phyloP scores from a whole-genome alignment of 2,329 filamentous ascomycete species.

The Clathrospora elynae region DNA sequence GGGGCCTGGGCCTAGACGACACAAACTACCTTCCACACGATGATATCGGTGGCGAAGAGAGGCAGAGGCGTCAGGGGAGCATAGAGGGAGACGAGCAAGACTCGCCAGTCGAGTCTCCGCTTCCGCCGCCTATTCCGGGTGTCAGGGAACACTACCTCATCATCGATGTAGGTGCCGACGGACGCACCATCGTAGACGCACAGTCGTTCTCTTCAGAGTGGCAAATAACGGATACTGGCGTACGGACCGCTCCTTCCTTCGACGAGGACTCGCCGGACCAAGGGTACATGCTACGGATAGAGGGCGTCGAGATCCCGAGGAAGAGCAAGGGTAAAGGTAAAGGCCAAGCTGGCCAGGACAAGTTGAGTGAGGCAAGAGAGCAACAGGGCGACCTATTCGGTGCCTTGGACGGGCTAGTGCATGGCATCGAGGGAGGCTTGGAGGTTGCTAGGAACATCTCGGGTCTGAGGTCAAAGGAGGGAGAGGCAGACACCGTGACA shows the following conservation, averaged over 20 bases:
- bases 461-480: constrained; percentile 13
- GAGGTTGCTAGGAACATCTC: constrained; percentile 44
- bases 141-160: constrained; percentile 62
- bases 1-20: constrained; percentile 56
- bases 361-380: constrained; percentile 38
- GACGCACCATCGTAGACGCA: constrained; percentile 65
- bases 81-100: constrained; percentile 34
- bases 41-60: constrained; percentile 26
- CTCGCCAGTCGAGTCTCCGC: constrained; percentile 44
- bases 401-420: constrained; percentile 46
- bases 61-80: constrained; percentile 20
- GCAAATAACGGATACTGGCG: constrained; percentile 63
- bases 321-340: constrained; percentile 42
- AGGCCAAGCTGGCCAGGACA: constrained; percentile 34
- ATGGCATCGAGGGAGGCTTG: constrained; percentile 45
- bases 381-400: constrained; percentile 44
- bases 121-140: constrained; percentile 55
- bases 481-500: constrained; percentile 16
- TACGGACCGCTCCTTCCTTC: constrained; percentile 67
- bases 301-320: constrained; percentile 55
- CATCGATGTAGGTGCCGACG: constrained; percentile 57
- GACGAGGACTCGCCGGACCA: constrained; percentile 53
- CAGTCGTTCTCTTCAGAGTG: constrained; percentile 77
- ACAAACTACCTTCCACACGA: constrained; percentile 47
- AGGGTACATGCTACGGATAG: constrained; percentile 66